Evolutionary conservation across 2,329 filamentous ascomycete genomes (phyloP).

Genomic region (Calonectria pauciramosa): DNA sequence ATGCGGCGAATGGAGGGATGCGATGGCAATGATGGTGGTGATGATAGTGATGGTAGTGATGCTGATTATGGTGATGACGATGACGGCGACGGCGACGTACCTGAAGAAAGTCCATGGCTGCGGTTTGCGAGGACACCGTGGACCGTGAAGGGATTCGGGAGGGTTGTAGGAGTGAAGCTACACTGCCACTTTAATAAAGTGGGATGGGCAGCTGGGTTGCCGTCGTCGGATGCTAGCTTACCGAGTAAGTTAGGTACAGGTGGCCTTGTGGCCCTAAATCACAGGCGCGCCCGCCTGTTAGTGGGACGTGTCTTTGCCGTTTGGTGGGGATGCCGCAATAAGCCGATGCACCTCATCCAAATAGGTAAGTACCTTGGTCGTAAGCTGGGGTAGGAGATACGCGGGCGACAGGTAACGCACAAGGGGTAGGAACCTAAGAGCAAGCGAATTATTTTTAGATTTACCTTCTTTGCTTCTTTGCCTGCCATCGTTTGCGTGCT

Average conservation of each 20-base stretch:
- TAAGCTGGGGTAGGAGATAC: neutral
- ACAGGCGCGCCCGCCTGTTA: constrained; percentile 17
- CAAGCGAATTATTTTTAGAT: neutral
- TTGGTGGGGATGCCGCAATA: constrained; percentile 36
- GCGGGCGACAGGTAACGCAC: neutral
- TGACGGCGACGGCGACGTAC: constrained; percentile 41
- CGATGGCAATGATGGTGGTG: neutral
- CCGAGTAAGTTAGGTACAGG: constrained; percentile 35
- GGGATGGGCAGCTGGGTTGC: constrained; percentile 29
- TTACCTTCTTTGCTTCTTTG: too few relatives aligned
- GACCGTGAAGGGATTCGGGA: constrained; percentile 30
- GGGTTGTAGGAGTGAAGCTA: constrained; percentile 38
- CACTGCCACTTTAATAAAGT: constrained; percentile 22
- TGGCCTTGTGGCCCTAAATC: constrained; percentile 36
- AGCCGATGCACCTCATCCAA: constrained; percentile 31
- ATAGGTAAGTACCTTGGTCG: neutral
- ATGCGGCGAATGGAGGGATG: neutral
- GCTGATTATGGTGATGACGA: neutral
- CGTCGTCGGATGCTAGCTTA: neutral
- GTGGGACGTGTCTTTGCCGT: constrained; percentile 27
- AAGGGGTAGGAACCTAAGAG: neutral
- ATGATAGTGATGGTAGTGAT: neutral
- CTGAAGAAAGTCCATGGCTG: constrained; percentile 63
- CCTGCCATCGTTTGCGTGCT: too few relatives aligned
- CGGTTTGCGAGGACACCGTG: constrained; percentile 36